Evolutionary conservation across 805 yeast genomes (phyloP).

Genomic region (Ogataea siamensis): DNA sequence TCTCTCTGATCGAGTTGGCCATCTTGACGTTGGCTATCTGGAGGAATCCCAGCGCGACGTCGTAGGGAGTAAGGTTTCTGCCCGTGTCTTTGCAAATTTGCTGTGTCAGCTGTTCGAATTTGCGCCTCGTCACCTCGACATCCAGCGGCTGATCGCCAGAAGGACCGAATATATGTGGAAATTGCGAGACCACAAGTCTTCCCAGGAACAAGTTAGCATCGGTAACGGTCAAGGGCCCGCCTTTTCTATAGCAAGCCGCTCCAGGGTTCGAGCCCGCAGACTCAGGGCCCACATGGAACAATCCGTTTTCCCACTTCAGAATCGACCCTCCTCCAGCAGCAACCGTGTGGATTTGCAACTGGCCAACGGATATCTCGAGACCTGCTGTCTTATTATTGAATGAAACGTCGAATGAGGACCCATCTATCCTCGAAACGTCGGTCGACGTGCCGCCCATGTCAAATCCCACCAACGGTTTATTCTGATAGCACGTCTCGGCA

Average conservation of each 20-base stretch:
- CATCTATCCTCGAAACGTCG: conserved; percentile 68
- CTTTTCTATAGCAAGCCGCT: conserved; percentile 48
- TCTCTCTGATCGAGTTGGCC: conserved; percentile 47
- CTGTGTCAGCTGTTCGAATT: conserved; percentile 38
- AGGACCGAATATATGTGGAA: conserved; percentile 47
- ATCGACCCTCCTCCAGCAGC: conserved; percentile 55
- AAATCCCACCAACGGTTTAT: conserved; percentile 38
- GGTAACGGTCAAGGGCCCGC: conserved; percentile 47
- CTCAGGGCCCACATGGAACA: conserved; percentile 48
- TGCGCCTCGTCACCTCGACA: conserved; percentile 31
- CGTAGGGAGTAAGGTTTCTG: conserved; percentile 36
- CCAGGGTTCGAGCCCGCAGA: conserved; percentile 49
- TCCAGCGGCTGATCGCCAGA: conserved; percentile 41
- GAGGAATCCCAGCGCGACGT: conserved; percentile 45
- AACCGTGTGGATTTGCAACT: conserved; percentile 40
- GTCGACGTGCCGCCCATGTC: conserved; percentile 55
- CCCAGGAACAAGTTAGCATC: conserved; percentile 46
- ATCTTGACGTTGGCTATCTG: conserved; percentile 45
- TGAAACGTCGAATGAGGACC: conserved; percentile 48
- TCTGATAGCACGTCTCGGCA: conserved; percentile 43
- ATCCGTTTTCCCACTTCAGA: conserved; percentile 34
- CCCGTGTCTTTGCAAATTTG: conserved; percentile 35
- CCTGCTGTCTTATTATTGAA: conserved; percentile 58
- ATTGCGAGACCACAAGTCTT: conserved; percentile 39
- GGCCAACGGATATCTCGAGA: conserved; percentile 39